phyloP scores from a whole-genome alignment of 805 yeast genomes.

The Metschnikowia reukaufii region DNA sequence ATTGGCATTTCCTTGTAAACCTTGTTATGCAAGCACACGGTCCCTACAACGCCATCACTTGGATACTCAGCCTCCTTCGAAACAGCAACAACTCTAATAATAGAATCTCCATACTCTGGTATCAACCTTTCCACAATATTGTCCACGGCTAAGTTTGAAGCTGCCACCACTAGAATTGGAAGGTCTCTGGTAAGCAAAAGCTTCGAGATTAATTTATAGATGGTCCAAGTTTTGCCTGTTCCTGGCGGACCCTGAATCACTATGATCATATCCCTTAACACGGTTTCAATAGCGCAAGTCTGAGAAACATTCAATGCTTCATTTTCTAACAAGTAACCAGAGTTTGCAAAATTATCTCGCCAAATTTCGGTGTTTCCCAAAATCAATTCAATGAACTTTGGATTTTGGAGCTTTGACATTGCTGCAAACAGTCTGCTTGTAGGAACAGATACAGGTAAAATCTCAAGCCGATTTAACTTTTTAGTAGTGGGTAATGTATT shows the following conservation, averaged over 20 bases:
- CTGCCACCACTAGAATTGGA: slow-evolving; percentile 84
- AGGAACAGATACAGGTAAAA: not conserved
- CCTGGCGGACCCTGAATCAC: slow-evolving; percentile 83
- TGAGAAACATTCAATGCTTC: slow-evolving; percentile 80
- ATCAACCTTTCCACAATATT: slow-evolving; percentile 82
- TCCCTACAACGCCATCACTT: not conserved
- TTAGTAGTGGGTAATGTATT: not conserved
- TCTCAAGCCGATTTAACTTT: not conserved
- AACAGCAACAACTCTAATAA: slow-evolving; percentile 21
- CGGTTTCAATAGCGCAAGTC: slow-evolving; percentile 59
- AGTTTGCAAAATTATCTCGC: slow-evolving; percentile 5
- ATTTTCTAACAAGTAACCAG: too few relatives aligned
- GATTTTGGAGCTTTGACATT: not conserved
- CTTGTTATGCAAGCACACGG: not conserved
- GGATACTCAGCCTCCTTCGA: not conserved
- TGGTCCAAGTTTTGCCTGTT: slow-evolving; percentile 94
- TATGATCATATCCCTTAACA: slow-evolving; percentile 10
- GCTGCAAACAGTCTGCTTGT: not conserved
- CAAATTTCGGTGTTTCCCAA: not conserved
- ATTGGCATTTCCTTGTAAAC: slow-evolving; percentile 4
- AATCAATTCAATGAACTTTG: not conserved
- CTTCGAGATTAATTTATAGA: slow-evolving; percentile 83
- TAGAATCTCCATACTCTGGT: slow-evolving; percentile 75
- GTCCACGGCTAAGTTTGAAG: slow-evolving; percentile 92
- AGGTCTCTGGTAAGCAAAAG: slow-evolving; percentile 58